Evolutionary conservation across 257 asterid species (phyloP).

Genomic region (Nicotiana knightiana): DNA sequence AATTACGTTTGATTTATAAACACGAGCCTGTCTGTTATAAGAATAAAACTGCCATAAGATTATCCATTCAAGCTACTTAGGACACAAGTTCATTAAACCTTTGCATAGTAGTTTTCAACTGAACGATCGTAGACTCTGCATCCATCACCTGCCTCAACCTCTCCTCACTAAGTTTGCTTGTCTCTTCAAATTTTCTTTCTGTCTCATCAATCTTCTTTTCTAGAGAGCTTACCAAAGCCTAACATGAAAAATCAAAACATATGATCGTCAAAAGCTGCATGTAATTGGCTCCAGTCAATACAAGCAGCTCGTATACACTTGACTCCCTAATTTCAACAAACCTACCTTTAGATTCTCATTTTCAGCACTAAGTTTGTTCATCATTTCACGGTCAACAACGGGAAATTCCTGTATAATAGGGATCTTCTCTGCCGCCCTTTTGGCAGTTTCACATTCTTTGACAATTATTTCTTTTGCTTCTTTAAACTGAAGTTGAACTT

Average conservation of each 20-base stretch:
- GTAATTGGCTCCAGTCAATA: background rate
- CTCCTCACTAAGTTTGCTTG: slow-evolving; percentile 83
- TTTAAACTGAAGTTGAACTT: slow-evolving; percentile 14
- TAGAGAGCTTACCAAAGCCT: slow-evolving; percentile 76
- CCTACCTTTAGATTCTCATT: slow-evolving; percentile 21
- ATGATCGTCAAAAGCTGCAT: background rate
- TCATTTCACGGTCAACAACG: slow-evolving; percentile 9
- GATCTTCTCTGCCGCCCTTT: background rate
- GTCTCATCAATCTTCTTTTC: slow-evolving; percentile 80
- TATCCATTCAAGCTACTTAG: background rate
- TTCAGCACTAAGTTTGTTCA: slow-evolving; percentile 14
- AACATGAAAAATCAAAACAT: background rate
- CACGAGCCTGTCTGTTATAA: background rate
- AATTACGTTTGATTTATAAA: background rate
- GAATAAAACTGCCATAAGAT: background rate
- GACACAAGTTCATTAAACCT: slow-evolving; percentile 28
- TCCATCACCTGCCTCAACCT: slow-evolving; percentile 90
- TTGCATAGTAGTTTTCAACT: slow-evolving; percentile 81
- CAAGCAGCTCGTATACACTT: background rate
- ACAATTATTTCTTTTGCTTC: slow-evolving; percentile 12
- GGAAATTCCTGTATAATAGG: slow-evolving; percentile 8
- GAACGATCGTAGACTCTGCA: slow-evolving; percentile 76
- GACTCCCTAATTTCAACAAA: background rate
- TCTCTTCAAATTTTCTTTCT: slow-evolving; percentile 80
- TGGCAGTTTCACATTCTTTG: slow-evolving; percentile 2